Conservation (phyloP, 2,329 filamentous ascomycete species). For the Diplocarpon mali region DNA sequence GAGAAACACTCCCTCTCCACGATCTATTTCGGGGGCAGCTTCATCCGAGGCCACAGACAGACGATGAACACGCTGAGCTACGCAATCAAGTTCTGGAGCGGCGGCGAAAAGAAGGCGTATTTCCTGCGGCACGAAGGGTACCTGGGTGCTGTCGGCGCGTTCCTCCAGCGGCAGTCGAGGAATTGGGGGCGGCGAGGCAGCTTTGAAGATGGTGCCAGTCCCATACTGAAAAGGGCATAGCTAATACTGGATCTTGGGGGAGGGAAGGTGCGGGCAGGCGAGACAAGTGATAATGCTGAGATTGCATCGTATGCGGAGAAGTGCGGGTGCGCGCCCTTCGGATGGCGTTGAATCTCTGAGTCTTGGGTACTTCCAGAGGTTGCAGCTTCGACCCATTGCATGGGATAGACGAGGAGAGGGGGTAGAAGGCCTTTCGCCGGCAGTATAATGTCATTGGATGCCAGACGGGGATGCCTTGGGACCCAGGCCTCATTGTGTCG, state of each 20-base stretch:
- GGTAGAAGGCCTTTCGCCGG: too few species aligned
- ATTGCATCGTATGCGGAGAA: too few species aligned
- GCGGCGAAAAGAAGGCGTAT: conserved; percentile 87
- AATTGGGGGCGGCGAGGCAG: conserved; percentile 86
- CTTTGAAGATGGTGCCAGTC: conserved; percentile 23
- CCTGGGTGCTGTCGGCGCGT: conserved; percentile 85
- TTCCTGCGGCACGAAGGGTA: conserved; percentile 95
- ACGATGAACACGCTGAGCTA: conserved; percentile 97
- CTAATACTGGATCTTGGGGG: conserved; percentile 4
- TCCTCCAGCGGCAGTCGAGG: conserved; percentile 77
- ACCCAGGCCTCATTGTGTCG: too few species aligned
- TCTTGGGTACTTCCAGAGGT: too few species aligned
- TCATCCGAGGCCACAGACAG: conserved; percentile 90
- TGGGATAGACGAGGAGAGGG: too few species aligned
- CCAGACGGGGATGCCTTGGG: too few species aligned
- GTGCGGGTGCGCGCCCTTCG: too few species aligned
- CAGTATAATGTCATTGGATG: too few species aligned
- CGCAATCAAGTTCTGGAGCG: conserved; percentile 95
- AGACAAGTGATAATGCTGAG: too few species aligned
- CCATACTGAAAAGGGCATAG: conserved; percentile 2
- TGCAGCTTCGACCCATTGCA: too few species aligned
- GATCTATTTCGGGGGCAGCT: conserved; percentile 96
- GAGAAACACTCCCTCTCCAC: conserved; percentile 84
- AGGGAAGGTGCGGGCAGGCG: background rate
- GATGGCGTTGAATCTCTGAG: too few species aligned